Evolutionary conservation across 1,284 basidiomycete species (phyloP), one percentile per base, ranked within the genome.

Genomic region (Malassezia dermatis): DNA sequence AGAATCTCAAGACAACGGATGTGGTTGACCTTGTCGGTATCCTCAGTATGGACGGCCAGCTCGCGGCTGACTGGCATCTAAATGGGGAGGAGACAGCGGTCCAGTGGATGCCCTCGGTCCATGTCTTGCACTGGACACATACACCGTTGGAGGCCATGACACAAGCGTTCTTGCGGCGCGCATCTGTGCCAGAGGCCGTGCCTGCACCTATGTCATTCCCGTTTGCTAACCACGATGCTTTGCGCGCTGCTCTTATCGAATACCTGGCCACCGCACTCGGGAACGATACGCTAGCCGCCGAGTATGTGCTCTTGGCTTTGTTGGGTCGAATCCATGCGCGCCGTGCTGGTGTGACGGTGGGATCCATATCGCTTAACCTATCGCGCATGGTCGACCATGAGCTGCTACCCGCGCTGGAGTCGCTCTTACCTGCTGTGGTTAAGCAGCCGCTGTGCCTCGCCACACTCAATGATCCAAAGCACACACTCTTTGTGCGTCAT

Each of bases 251-350:
- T 0, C 46, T 71, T n/a, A 21, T 69, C n/a, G 40, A 51, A 11
- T 68, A 60, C 42, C 26, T 71, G n/a, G 55, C 60, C 3, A 48
- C 44, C 15, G 59, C 53, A 0, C 48, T 70, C 10, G 55, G 52
- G 17, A 65, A 66, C 13, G 69, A 72, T 48, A 50, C 47, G 32
- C 44, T 72, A 3, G 84, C 84, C 0, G 87, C 88, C 10, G 85
- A 89, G 75, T 88, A 84, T 82, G 76, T 86, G 2, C 75, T 90
- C 7, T 77, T 89, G 13, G 77, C 80, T 21, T 72, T 80, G 23
- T 78, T 85, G n/a, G 80, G 84, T 19, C 80, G 80, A 71, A 81
- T 84, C 86, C 82, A 86, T 77, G 81, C 82, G 12, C 81, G 84
- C 40, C 79, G 79, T 10, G 81, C 83, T 0, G 81, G 83, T 5